These are phyloP conservation scores for Saksenaea oblongispora DNA, from an alignment of 371 early-diverging fungal species.

Conservation along the genomic window DNA sequence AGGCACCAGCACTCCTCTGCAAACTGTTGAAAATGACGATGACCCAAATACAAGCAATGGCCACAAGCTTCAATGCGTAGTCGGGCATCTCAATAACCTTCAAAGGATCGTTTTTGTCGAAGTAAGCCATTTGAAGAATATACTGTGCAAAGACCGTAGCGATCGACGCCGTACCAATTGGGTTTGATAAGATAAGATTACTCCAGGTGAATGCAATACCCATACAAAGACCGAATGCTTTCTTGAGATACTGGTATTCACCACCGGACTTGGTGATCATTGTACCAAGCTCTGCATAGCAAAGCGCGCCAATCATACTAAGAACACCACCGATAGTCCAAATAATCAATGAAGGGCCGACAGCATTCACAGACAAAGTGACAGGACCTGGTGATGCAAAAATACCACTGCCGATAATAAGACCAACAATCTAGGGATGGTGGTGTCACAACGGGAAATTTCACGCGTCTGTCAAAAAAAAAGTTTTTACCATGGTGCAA, in stretches of 20 bases:
- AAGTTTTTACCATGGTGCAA: slow-evolving; percentile 23
- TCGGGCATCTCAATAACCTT: slow-evolving; percentile 18
- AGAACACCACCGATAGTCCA: slow-evolving; percentile 59
- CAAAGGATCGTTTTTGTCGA: slow-evolving; percentile 17
- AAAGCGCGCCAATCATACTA: slow-evolving; percentile 55
- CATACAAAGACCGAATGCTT: slow-evolving; percentile 30
- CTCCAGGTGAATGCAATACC: slow-evolving; percentile 37
- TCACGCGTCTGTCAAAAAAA: slow-evolving; percentile 30
- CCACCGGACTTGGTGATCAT: slow-evolving; percentile 56
- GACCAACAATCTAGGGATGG: slow-evolving; percentile 42
- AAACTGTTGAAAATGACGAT: slow-evolving; percentile 35
- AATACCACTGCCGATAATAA: slow-evolving; percentile 64
- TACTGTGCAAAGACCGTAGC: slow-evolving; percentile 61
- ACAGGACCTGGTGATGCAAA: slow-evolving; percentile 67
- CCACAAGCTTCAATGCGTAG: slow-evolving; percentile 30
- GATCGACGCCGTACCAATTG: slow-evolving; percentile 57
- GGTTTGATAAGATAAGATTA: slow-evolving; percentile 31
- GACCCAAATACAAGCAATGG: slow-evolving; percentile 40
- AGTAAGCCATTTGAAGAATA: slow-evolving; percentile 41
- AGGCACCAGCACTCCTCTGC: slow-evolving; percentile 19
- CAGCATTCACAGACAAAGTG: slow-evolving; percentile 42
- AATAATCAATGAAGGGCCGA: slow-evolving; percentile 47
- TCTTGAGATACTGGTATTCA: slow-evolving; percentile 47
- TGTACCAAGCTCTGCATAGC: slow-evolving; percentile 71
- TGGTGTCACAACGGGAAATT: background rate